Conservation (phyloP, 73 alveolate genomes). For the Blepharisma japonicum region DNA sequence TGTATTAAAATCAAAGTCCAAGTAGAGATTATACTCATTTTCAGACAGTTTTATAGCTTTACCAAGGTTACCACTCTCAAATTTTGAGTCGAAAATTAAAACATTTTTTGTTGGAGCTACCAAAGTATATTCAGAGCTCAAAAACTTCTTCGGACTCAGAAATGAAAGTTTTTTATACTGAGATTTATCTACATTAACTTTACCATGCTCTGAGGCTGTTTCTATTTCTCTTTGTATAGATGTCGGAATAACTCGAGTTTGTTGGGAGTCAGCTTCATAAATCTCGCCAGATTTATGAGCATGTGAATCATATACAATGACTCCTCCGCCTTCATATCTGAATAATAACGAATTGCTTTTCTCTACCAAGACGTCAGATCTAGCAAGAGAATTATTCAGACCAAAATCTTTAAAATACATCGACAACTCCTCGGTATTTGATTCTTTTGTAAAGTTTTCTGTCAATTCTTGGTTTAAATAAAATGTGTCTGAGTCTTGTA, state of each 20-base stretch:
- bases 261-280: neutral
- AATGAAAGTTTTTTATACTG: neutral
- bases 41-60: conserved; percentile 74
- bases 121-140: neutral
- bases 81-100: conserved; percentile 54
- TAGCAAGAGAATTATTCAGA: too few relatives aligned
- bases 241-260: neutral
- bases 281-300: conserved; percentile 9
- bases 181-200: neutral
- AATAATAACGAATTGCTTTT: too few relatives aligned
- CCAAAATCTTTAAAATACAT: too few relatives aligned
- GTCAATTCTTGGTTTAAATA: too few relatives aligned
- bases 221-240: neutral
- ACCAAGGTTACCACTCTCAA: conserved; percentile 97
- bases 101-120: neutral
- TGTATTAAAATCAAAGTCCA: conserved; percentile 97
- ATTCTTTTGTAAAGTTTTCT: too few relatives aligned
- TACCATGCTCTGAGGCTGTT: conserved; percentile 2
- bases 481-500: too few relatives aligned
- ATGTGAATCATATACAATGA: conserved; percentile 4
- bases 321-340: conserved; percentile 23
- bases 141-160: neutral
- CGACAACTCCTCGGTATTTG: too few relatives aligned
- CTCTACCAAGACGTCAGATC: too few relatives aligned
- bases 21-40: conserved; percentile 84